Conservation (phyloP, 495 filamentous ascomycete genomes). For the Thermochaetoides thermophila region DNA sequence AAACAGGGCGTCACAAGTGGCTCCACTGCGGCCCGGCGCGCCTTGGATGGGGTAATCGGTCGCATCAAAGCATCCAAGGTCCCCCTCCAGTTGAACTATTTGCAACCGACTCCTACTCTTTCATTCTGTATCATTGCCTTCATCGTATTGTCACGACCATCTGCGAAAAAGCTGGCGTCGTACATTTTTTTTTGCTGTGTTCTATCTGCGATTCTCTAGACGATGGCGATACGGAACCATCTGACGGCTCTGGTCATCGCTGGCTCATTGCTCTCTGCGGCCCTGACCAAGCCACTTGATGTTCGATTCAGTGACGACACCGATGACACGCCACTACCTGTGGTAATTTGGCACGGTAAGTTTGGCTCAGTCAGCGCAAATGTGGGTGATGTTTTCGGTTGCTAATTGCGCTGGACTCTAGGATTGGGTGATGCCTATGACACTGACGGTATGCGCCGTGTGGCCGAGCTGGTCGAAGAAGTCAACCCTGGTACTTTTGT, state of each 20-base stretch:
- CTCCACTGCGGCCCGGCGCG: too few relatives aligned
- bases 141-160: too few relatives aligned
- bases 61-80: too few relatives aligned
- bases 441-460: conserved; percentile 51
- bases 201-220: neutral
- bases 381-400: too few relatives aligned
- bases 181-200: conserved; percentile 1
- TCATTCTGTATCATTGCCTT: too few relatives aligned
- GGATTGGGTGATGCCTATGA: conserved; percentile 52
- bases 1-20: too few relatives aligned
- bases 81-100: too few relatives aligned
- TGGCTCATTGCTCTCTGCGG: conserved; percentile 15
- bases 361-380: too few relatives aligned
- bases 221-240: conserved; percentile 11
- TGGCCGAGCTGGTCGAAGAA: conserved; percentile 53
- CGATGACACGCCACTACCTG: conserved; percentile 53
- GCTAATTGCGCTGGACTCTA: conserved; percentile 5
- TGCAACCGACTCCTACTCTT: too few relatives aligned
- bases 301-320: conserved; percentile 16
- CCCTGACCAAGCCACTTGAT: conserved; percentile 13
- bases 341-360: conserved; percentile 89
- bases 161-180: too few relatives aligned
- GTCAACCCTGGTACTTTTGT: conserved; percentile 71
- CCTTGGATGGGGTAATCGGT: too few relatives aligned
- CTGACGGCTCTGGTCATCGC: conserved; percentile 12